Evolutionary conservation across 2,329 filamentous ascomycete species (phyloP), one percentile per base, ranked within the genome.

Genomic region (Dactylellina haptotyla): DNA sequence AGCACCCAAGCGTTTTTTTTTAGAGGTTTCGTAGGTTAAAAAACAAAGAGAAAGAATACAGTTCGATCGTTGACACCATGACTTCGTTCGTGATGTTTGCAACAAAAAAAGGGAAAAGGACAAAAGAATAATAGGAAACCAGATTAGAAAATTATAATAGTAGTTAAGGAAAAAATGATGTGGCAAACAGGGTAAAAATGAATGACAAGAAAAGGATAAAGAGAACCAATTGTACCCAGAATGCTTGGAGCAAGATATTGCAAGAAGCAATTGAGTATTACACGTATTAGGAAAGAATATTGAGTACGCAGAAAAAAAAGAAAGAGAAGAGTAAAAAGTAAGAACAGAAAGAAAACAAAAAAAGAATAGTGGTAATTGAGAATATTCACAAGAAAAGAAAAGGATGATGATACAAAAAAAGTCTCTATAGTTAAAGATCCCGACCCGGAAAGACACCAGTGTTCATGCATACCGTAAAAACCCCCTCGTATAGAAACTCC

Each of bases 401-500:
- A 64, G 45, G 51, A 54, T 54, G 46, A 39, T 56, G 39, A 34
- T 50, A 56, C 45, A 66, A 58, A 58, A 65, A 66, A 59, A 74
- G 63, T 66, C 62, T 74, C 63, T 67, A 74, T 66, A 67, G 61
- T 74, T 74, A 67, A 72, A 53, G 61, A 67, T 74, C 54, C 69
- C 69, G 61, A 67, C 61, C 61, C 69, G 63, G 69, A 66, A 67
- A 66, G 69, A 67, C 67, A 67, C 69, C 61, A 67, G 61, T 67
- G 63, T 74, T 74, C 69, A 74, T 66, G 63, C 61, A 74, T 74
- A 62, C 57, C 63, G 54, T 66, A 63, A 66, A 46, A 48, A 57
- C 69, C 58, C 67, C 69, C 56, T 74, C 63, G 69, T 66, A 74
- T 66, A 61, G 69, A 63, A 74, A 74, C 63, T 74, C 63, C 69